Percentiles rank a stretch among this genome's conserved stretches.
phyloP scores from a whole-genome alignment of 805 yeast species.

The Wickerhamiella vanderwaltii region DNA sequence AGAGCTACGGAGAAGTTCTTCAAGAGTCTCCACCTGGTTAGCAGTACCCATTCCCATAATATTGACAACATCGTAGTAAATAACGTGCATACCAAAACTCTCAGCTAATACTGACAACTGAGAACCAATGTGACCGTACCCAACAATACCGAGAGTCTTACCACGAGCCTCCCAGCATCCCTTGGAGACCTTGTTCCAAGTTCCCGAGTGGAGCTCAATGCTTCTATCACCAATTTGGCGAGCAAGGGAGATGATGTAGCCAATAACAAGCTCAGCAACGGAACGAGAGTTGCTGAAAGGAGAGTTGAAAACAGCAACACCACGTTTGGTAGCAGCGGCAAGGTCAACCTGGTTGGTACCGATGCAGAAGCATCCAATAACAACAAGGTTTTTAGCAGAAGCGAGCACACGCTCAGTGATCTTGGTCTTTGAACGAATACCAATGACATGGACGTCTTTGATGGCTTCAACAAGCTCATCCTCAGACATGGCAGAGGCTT shows the following conservation, averaged over 20 bases:
- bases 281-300: slow-evolving; percentile 98
- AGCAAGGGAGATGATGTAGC: slow-evolving; percentile 85
- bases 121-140: slow-evolving; percentile 97
- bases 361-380: slow-evolving; percentile 95
- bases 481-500: slow-evolving; percentile 79
- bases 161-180: slow-evolving; percentile 99
- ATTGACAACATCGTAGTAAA: slow-evolving; percentile 82
- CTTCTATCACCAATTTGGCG: slow-evolving; percentile 97
- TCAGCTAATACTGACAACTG: slow-evolving; percentile 95
- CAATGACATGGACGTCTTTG: slow-evolving; percentile 87
- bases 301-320: slow-evolving; percentile 94
- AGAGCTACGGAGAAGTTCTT: slow-evolving; percentile 65
- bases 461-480: slow-evolving; percentile 91
- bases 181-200: slow-evolving; percentile 92
- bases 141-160: slow-evolving; percentile 91
- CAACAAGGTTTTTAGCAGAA: slow-evolving; percentile 81
- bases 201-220: slow-evolving; percentile 87
- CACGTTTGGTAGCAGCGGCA: slow-evolving; percentile 79
- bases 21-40: slow-evolving; percentile 74
- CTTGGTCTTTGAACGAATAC: slow-evolving; percentile 94
- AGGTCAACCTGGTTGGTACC: slow-evolving; percentile 97
- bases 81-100: slow-evolving; percentile 92
- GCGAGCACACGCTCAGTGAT: slow-evolving; percentile 65
- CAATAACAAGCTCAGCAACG: slow-evolving; percentile 94
- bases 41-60: slow-evolving; percentile 97